Conservation (phyloP, 2,329 filamentous ascomycete species). For the Penicillium aurantiogriseum region DNA sequence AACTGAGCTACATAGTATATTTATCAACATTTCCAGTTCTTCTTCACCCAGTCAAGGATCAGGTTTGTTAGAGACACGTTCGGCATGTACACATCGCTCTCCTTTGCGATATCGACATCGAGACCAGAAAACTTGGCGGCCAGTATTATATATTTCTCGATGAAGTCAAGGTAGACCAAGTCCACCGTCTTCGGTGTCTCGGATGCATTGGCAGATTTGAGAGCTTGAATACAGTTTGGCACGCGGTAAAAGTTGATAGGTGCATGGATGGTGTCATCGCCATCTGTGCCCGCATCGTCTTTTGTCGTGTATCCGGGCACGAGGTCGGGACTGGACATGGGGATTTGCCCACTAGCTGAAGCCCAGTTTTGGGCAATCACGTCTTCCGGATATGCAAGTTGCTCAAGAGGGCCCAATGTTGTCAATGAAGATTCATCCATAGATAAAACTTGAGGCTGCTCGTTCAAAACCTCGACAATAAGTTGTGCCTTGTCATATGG, state of each 20-base stretch:
- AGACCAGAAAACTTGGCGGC: conserved; percentile 65
- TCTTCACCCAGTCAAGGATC: conserved; percentile 59
- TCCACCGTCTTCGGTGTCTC: conserved; percentile 71
- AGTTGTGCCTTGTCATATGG: conserved; percentile 72
- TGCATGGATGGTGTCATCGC: conserved; percentile 85
- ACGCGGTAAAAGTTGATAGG: conserved; percentile 71
- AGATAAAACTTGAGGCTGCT: conserved; percentile 52
- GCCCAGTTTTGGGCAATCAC: conserved; percentile 17
- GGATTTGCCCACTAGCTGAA: conserved; percentile 27
- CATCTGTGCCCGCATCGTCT: conserved; percentile 78
- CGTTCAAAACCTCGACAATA: conserved; percentile 61
- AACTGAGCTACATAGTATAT: not conserved
- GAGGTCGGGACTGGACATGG: conserved; percentile 45
- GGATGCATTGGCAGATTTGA: conserved; percentile 45
- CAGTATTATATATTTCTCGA: conserved; percentile 75
- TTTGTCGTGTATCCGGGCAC: conserved; percentile 80
- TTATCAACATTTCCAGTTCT: conserved; percentile 52
- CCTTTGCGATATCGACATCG: conserved; percentile 46
- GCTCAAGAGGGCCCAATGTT: conserved; percentile 48
- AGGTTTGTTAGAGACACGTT: conserved; percentile 57
- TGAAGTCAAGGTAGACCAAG: conserved; percentile 87
- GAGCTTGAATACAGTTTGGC: conserved; percentile 80
- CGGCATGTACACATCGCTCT: conserved; percentile 54
- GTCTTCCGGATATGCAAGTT: conserved; percentile 33
- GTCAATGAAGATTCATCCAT: conserved; percentile 16